Evolutionary conservation across 805 yeast genomes (phyloP), one percentile per base, ranked within the genome.

Genomic region (Grigorovia transvaalensis): DNA sequence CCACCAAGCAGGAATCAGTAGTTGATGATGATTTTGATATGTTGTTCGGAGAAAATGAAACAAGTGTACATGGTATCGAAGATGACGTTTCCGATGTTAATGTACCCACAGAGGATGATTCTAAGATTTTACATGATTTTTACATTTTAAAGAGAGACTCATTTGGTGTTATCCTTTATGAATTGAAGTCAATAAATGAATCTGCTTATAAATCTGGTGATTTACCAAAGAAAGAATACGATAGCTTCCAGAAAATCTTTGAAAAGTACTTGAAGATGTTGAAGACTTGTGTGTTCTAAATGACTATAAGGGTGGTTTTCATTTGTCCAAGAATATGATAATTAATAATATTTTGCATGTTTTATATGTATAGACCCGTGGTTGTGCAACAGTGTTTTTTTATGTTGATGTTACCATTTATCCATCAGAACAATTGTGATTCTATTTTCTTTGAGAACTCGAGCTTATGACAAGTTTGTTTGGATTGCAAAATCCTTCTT

Each of bases 1-100:
- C 45, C 44, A 46, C 56, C 52, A 48, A 53, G 41, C 42, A 47
- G 8, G 54, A 55, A 50, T 19, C 52, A 4, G n/a, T 55, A 20
- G 55, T 56, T 38, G 70, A 67, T 52, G 69, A 67, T 51, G 71
- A 67, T 54, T 62, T 67, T 47, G 68, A 65, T 51, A 63, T 67
- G 66, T 52, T 67, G 2, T 67, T 67, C 50, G 71, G 71, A 15
- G 71, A 67, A 49, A 61, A 58, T 46, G 70, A 66, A 40, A 59
- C 62, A 0, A 64, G 64, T 46, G 48, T 56, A 1, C 63, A 63
- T n/a, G 61, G 58, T 1, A 56, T 55, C n/a, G 66, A 63, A 12
- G 62, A 58, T 29, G 58, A 52, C 12, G 44, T 54, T 2, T 50
- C 44, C 7, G 47, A 52, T 12, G 27, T 49, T n/a, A 50, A 50